A percentile compares a stretch with the other conserved stretches of the same genome.
Conservation (phyloP, 1,284 basidiomycete species). For the Apiotrichum akiyoshidainum region DNA sequence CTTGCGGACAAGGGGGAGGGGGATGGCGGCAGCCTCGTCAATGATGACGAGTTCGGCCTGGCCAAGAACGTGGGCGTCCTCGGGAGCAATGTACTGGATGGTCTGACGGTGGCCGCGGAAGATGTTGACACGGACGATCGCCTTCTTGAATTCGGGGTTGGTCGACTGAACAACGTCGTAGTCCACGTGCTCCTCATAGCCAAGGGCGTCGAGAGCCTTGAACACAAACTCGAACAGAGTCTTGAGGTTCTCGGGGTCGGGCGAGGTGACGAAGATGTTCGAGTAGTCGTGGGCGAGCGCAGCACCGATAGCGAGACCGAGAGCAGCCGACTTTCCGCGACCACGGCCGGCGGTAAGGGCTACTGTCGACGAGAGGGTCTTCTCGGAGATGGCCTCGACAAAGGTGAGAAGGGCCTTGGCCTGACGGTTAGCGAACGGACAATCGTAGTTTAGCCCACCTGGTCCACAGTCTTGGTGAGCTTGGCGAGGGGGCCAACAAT, state of each 20-base stretch:
- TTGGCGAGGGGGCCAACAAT: slow-evolving; percentile 86
- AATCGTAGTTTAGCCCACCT: slow-evolving; percentile 54
- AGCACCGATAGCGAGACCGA: slow-evolving; percentile 89
- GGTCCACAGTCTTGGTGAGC: slow-evolving; percentile 89
- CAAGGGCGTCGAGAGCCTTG: slow-evolving; percentile 90
- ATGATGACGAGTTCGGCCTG: slow-evolving; percentile 98
- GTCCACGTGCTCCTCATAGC: slow-evolving; percentile 96
- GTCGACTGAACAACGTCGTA: slow-evolving; percentile 94
- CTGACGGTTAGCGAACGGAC: slow-evolving; percentile 28
- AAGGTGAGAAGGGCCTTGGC: slow-evolving; percentile 86
- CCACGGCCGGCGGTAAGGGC: slow-evolving; percentile 92
- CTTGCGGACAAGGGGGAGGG: slow-evolving; percentile 88
- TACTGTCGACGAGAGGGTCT: slow-evolving; percentile 90
- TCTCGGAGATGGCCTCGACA: slow-evolving; percentile 85
- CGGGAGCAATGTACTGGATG: slow-evolving; percentile 96
- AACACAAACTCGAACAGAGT: slow-evolving; percentile 98
- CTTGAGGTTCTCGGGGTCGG: slow-evolving; percentile 95
- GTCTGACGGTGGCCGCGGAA: slow-evolving; percentile 92
- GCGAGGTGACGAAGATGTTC: slow-evolving; percentile 98
- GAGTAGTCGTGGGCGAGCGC: slow-evolving; percentile 93
- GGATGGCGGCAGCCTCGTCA: slow-evolving; percentile 97
- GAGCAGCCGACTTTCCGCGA: slow-evolving; percentile 92
- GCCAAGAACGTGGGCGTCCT: slow-evolving; percentile 94
- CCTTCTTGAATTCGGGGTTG: slow-evolving; percentile 90
- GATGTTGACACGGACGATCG: slow-evolving; percentile 92